These are phyloP conservation scores for Hsuehochloa calcarea DNA, from an alignment of 176 grass and related monocot species.

Conservation along the genomic window DNA sequence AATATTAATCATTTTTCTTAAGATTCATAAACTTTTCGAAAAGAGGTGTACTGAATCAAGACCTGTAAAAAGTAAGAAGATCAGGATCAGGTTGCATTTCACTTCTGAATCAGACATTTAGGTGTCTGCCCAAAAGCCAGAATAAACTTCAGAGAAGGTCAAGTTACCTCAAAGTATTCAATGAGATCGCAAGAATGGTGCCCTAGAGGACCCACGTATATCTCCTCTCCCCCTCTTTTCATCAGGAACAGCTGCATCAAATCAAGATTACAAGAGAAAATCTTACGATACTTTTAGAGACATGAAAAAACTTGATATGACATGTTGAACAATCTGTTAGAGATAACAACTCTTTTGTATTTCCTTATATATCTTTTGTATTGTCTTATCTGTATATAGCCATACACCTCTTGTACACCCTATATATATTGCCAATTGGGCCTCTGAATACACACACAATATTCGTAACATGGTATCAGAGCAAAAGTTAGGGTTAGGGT, in stretches of 20 bases:
- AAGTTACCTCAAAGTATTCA: conserved; percentile 56
- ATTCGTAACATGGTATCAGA: too few relatives aligned
- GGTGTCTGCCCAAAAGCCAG: not conserved
- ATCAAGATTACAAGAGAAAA: conserved; percentile 14
- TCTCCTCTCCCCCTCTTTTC: conserved; percentile 73
- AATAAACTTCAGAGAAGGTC: not conserved
- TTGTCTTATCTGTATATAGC: too few relatives aligned
- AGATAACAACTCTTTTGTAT: too few relatives aligned
- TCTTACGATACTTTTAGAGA: not conserved
- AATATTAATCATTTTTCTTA: too few relatives aligned
- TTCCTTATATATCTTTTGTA: too few relatives aligned
- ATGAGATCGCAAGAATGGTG: conserved; percentile 54
- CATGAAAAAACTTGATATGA: not conserved
- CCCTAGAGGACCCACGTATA: conserved; percentile 59
- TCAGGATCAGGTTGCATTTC: not conserved
- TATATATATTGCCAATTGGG: too few relatives aligned
- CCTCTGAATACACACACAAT: too few relatives aligned
- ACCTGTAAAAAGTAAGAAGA: not conserved
- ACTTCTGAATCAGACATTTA: not conserved
- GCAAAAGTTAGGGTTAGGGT: too few relatives aligned
- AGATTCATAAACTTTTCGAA: too few relatives aligned
- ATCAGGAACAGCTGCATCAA: conserved; percentile 57
- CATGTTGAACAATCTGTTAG: not conserved
- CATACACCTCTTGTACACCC: too few relatives aligned
- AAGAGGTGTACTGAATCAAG: too few relatives aligned